Base-by-base conservation (phyloP, 208 protist species). In the Tritrichomonas foetus region DNA sequence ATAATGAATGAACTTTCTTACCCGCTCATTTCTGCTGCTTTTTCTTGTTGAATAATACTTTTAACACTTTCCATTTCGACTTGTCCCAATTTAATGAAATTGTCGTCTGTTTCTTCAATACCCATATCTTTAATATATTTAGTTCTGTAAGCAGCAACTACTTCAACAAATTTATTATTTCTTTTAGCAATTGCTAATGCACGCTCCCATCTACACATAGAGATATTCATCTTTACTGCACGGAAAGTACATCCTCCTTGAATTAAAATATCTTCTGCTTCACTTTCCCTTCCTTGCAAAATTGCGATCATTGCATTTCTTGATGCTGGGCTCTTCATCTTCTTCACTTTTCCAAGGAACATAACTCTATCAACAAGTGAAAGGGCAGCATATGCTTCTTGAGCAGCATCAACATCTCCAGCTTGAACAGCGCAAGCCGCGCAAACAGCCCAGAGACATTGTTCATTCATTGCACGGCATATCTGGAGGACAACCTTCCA, bases 211-310 rank as follows among this genome's bases (percentile, higher is more conserved):
- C 92, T 94, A 22, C 47, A 53, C 13, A 94, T 11, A 1, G 39
- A 33, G 30, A 94, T 55, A 33, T 89, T 94, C 72, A 94, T 64
- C 93, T 94, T 89, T 33, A 94, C 93, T 30, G 93, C 93, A n/a
- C 93, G 20, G 78, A 92, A 94, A 11, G 93, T 53, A 30, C 84
- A 69, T 30, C 92, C 72, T 2, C 78, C 50, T n/a, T 92, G 55
- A 25, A 94, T 55, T 3, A 94, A 41, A 30, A 94, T 94, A 22
- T 93, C 80, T 22, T 94, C 93, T 22, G 93, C 93, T 93, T 94
- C 93, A 39, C 66, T 92, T 0, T 16, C 80, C 3, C 93, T 9
- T 53, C 69, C 92, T 27, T 92, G 93, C 39, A 94, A 93, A 14
- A 94, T 55, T 0, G 93, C 93, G 27, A 94, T 84, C 78, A 93